Base-by-base conservation (phyloP, 768 basidiomycete species). In the Boletus pseudopeckii region DNA sequence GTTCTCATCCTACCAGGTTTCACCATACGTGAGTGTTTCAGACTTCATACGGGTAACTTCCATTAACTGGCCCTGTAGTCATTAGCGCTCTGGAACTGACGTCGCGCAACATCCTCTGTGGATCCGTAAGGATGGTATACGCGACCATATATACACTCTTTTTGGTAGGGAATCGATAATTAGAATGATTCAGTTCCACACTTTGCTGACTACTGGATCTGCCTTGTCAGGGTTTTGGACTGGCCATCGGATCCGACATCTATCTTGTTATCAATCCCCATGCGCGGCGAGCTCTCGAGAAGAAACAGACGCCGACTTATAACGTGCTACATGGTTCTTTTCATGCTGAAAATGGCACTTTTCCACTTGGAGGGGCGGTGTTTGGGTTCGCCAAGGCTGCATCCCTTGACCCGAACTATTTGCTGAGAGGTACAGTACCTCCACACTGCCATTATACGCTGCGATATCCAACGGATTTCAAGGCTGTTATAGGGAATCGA, bases 1-100 rank as follows among this genome's bases (percentile, higher is more conserved):
- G 89, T 94, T n/a, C 79, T 91, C 44, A 92, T 96, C 57, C 80
- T 95, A 14, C 92, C 92, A 9, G 92, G 91, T 28, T 94, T 90
- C 63, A 88, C 88, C 13, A 80, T 91, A 51, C 72, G 90, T 90
- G 64, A 72, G 88, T 73, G 45, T 50, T 53, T 59, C 50, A 52
- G 18, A 17, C 28, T n/a, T 55, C 18, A 44, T n/a, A 11, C 46
- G 28, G 22, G 14, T 39, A 46, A 37, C 33, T 51, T 34, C 53
- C 50, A 30, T 47, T 49, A 32, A 51, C 17, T 22, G 20, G 46
- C 38, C 26, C 37, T 30, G 5, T 53, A 89, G 90, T 91, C 59
- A 86, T 84, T 49, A 85, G 86, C 53, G 84, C 90, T 7, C 74
- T 92, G 15, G 90, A 92, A 67, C 72, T 92, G 53, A 89, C 88